Evolutionary conservation across 805 yeast genomes (phyloP).

Genomic region (Myxozyma geophila): DNA sequence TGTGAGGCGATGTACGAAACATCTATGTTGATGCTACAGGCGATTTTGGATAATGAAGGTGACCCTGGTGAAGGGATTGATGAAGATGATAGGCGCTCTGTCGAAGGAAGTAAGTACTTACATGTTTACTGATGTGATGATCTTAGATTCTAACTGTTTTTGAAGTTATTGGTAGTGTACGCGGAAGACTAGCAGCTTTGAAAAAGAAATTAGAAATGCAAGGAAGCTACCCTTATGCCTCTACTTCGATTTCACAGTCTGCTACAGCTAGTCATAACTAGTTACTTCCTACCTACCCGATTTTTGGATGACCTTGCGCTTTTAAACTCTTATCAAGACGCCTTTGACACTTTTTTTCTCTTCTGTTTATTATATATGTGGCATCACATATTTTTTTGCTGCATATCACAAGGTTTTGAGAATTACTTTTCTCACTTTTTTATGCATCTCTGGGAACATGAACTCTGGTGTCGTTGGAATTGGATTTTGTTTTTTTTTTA

Average conservation of each 20-base stretch:
- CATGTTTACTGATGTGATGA: background rate
- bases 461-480: slow-evolving; percentile 17
- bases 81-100: slow-evolving; percentile 71
- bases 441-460: slow-evolving; percentile 11
- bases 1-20: slow-evolving; percentile 91
- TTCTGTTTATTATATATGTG: too few relatives aligned
- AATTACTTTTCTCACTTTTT: background rate
- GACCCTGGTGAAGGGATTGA: slow-evolving; percentile 64
- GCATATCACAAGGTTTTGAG: too few relatives aligned
- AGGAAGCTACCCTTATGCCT: background rate
- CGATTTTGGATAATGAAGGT: slow-evolving; percentile 54
- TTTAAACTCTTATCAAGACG: too few relatives aligned
- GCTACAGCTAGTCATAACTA: background rate
- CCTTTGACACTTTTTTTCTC: too few relatives aligned
- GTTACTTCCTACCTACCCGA: background rate
- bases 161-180: slow-evolving; percentile 71
- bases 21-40: slow-evolving; percentile 93
- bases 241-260: slow-evolving; percentile 1
- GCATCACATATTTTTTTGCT: too few relatives aligned
- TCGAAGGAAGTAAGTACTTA: slow-evolving; percentile 57
- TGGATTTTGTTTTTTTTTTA: slow-evolving; percentile 3
- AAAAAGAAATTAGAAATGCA: slow-evolving; percentile 57
- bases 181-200: slow-evolving; percentile 74
- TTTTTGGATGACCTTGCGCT: too few relatives aligned
- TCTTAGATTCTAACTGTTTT: background rate